Evolutionary conservation across 768 basidiomycete species (phyloP).

Genomic region (Agrocybe praecox): DNA sequence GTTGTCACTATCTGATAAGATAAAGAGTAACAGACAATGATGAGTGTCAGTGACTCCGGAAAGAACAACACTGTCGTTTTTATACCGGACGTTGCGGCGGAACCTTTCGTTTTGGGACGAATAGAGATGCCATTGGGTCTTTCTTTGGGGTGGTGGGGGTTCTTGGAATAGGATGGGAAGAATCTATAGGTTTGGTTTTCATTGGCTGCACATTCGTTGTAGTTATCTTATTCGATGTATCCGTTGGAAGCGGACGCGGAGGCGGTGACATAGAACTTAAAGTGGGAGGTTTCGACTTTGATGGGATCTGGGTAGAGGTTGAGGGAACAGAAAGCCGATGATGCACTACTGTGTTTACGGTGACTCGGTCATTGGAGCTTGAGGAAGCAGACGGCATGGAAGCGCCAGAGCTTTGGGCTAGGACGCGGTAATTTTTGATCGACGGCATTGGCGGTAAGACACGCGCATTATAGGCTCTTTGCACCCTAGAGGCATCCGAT

Average conservation of each 20-base stretch:
- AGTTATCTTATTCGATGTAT: conserved; percentile 12
- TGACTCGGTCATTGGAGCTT: conserved; percentile 42
- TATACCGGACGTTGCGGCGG: conserved; percentile 54
- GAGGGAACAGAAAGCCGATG: conserved; percentile 30
- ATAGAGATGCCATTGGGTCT: conserved; percentile 63
- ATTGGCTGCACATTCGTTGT: neutral
- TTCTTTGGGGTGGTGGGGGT: conserved; percentile 49
- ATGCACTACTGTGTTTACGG: conserved; percentile 51
- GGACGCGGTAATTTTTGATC: conserved; percentile 45
- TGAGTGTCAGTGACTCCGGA: neutral
- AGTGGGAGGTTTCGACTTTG: conserved; percentile 8
- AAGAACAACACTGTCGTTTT: neutral
- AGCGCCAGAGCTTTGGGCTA: conserved; percentile 35
- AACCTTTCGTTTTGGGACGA: conserved; percentile 78
- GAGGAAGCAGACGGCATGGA: conserved; percentile 37
- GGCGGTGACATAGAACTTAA: neutral
- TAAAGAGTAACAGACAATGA: neutral
- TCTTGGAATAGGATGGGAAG: conserved; percentile 27
- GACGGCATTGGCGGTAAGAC: conserved; percentile 57
- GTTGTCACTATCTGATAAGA: conserved; percentile 22
- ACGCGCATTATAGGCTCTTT: conserved; percentile 57
- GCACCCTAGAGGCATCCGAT: conserved; percentile 67
- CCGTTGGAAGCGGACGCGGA: conserved; percentile 17
- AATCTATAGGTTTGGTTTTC: neutral
- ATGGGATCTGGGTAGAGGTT: conserved; percentile 16